phyloP scores from a whole-genome alignment of 2,329 filamentous ascomycete species.

The Penicillium expansum region DNA sequence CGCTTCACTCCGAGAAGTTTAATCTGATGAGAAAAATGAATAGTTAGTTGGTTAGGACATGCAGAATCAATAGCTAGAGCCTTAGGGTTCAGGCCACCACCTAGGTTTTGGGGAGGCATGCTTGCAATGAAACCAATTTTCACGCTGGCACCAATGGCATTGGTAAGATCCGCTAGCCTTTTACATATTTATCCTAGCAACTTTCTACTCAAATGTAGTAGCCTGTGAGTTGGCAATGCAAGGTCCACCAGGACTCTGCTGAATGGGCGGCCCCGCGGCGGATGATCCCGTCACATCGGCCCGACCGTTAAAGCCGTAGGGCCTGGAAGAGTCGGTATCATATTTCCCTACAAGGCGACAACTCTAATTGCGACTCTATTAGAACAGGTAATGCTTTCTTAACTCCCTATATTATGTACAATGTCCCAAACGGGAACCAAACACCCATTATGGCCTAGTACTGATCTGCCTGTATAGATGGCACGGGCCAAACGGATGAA shows the following conservation, averaged over 20 bases:
- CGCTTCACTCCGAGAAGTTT: too few relatives aligned
- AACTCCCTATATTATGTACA: too few relatives aligned
- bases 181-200: neutral
- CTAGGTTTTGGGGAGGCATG: too few relatives aligned
- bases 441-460: neutral
- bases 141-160: too few relatives aligned
- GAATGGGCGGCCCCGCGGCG: conserved; percentile 4
- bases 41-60: too few relatives aligned
- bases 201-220: neutral
- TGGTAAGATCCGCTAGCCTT: too few relatives aligned
- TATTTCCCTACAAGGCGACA: neutral
- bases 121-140: too few relatives aligned
- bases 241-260: neutral
- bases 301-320: too few relatives aligned
- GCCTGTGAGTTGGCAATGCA: neutral
- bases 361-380: neutral
- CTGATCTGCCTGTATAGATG: neutral
- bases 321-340: neutral
- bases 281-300: neutral
- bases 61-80: too few relatives aligned
- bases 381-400: too few relatives aligned
- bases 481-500: conserved; percentile 9
- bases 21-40: too few relatives aligned
- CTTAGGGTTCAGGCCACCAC: too few relatives aligned
- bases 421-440: neutral